phyloP scores from a whole-genome alignment of 1,284 basidiomycete species.

The Cryptococcus neoformans region DNA sequence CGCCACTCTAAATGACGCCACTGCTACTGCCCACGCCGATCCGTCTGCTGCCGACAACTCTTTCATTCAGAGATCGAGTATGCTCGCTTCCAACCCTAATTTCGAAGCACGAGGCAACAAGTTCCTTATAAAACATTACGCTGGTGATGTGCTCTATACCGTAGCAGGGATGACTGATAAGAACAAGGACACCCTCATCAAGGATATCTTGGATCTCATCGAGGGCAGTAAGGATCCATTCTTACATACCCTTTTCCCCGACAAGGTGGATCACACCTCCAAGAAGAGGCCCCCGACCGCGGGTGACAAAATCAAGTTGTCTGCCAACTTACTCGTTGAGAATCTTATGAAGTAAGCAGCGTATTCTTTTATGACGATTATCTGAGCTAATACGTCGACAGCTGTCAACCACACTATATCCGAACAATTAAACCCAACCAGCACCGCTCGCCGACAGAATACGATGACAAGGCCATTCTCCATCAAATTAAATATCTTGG shows the following conservation, averaged over 20 bases:
- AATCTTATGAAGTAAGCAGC: constrained; percentile 36
- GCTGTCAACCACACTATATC: constrained; percentile 95
- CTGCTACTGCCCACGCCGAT: constrained; percentile 97
- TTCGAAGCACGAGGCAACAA: constrained; percentile 89
- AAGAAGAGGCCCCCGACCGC: constrained; percentile 99
- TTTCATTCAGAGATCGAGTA: constrained; percentile 87
- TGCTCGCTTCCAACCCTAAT: constrained; percentile 76
- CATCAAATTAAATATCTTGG: constrained; percentile 99
- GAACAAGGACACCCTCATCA: constrained; percentile 97
- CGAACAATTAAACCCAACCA: constrained; percentile 99
- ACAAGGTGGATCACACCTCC: constrained; percentile 90
- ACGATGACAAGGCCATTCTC: constrained; percentile 89
- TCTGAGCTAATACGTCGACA: constrained; percentile 57
- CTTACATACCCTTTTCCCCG: constrained; percentile 86
- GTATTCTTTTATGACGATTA: not conserved
- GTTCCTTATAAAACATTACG: constrained; percentile 91
- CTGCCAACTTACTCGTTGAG: constrained; percentile 91
- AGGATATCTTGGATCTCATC: constrained; percentile 90
- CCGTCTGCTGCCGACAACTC: constrained; percentile 95
- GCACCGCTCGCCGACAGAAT: constrained; percentile 89
- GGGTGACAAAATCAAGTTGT: constrained; percentile 96
- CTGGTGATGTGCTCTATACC: constrained; percentile 98
- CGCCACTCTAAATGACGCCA: constrained; percentile 96
- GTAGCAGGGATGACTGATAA: constrained; percentile 99
- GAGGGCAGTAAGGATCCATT: constrained; percentile 76